These are phyloP conservation scores for Drechslera avenae DNA, from an alignment of 2,329 filamentous ascomycete genomes.

Conservation along the genomic window DNA sequence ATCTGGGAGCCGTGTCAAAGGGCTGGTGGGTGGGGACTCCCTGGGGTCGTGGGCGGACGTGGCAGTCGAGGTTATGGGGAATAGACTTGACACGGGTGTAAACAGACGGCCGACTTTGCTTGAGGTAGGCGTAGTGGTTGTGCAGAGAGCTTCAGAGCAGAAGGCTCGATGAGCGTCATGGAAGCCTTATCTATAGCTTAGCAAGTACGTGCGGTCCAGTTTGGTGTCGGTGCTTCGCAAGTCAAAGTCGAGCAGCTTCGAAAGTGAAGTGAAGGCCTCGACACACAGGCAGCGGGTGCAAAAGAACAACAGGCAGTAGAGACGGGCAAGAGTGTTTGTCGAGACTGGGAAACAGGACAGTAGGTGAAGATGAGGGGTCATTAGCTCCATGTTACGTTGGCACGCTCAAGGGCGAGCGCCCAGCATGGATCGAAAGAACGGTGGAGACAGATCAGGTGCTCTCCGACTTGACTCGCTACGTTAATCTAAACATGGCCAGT, in stretches of 20 bases:
- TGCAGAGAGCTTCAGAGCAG: constrained; percentile 6
- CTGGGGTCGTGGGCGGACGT: neutral
- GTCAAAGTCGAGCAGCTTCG: constrained; percentile 14
- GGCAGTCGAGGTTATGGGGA: neutral
- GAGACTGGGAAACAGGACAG: constrained; percentile 14
- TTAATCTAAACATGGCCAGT: constrained; percentile 23
- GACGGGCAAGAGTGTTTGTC: constrained; percentile 13
- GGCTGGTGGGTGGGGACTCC: neutral
- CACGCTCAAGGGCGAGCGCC: constrained; percentile 17
- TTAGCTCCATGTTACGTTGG: constrained; percentile 27
- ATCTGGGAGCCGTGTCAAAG: neutral
- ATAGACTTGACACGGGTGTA: neutral
- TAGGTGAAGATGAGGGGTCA: constrained; percentile 18
- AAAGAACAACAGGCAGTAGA: constrained; percentile 12
- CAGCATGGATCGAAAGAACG: constrained; percentile 20
- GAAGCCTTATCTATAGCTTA: constrained; percentile 25
- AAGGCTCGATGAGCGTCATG: constrained; percentile 16
- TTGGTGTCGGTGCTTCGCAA: constrained; percentile 27
- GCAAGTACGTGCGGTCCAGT: constrained; percentile 19
- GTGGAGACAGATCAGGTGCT: constrained; percentile 27
- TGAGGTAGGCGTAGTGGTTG: constrained; percentile 11
- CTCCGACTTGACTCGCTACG: constrained; percentile 22
- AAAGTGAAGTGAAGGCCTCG: neutral
- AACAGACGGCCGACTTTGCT: neutral
- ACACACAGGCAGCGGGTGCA: constrained; percentile 5